phyloP scores from a whole-genome alignment of 129 eudicot genomes.

The Chrysanthemum lavandulifolium region DNA sequence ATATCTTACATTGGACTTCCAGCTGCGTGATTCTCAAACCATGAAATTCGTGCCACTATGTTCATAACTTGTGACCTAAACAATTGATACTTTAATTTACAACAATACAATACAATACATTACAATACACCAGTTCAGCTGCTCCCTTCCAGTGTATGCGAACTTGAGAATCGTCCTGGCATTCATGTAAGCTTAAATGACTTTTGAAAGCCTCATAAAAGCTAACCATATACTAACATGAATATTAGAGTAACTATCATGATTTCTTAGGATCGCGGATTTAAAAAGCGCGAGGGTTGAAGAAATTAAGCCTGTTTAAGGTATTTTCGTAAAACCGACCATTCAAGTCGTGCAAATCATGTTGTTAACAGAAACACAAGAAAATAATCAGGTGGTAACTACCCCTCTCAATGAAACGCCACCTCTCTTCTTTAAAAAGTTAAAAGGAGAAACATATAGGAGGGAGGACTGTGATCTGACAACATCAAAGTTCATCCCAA shows the following conservation, averaged over 20 bases:
- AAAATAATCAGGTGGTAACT: constrained; percentile 9
- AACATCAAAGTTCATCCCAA: constrained; percentile 84
- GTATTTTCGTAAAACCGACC: background rate
- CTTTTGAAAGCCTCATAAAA: constrained; percentile 7
- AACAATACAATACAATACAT: no score
- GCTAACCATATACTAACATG: background rate
- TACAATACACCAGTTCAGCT: constrained; percentile 59
- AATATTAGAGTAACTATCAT: no score
- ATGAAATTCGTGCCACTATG: no score
- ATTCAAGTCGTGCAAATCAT: constrained; percentile 7
- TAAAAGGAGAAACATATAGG: constrained; percentile 76
- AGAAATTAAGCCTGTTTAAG: no score
- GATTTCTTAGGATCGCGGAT: no score
- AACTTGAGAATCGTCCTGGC: constrained; percentile 63
- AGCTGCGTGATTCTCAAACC: no score
- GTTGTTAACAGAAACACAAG: background rate
- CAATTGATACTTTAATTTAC: no score
- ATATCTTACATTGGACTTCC: no score
- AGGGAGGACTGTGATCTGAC: constrained; percentile 59
- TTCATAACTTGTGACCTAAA: no score
- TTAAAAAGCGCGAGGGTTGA: background rate
- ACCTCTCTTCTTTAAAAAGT: constrained; percentile 82
- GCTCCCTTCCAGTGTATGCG: constrained; percentile 93
- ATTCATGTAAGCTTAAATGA: constrained; percentile 8
- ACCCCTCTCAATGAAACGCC: constrained; percentile 79